Percentiles rank a stretch among this genome's conserved stretches.
Conservation (phyloP, 2,329 filamentous ascomycete species). For the Beauveria scarabaeidicola region DNA sequence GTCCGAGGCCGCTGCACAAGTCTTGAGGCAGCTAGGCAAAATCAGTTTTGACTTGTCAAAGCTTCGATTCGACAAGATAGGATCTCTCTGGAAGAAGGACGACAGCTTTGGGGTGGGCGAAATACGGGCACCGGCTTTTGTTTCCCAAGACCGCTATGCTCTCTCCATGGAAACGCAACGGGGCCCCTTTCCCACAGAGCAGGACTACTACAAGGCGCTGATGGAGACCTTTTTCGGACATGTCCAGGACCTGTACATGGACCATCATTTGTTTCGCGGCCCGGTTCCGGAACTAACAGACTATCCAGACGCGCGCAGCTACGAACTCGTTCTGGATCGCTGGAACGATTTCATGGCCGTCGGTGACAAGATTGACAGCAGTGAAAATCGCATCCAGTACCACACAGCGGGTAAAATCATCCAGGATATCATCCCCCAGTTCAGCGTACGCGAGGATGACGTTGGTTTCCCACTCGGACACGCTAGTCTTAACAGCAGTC, state of each 20-base stretch:
- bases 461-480: conserved; percentile 19
- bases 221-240: background rate
- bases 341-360: background rate
- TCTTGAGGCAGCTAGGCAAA: background rate
- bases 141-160: background rate
- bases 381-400: background rate
- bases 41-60: background rate
- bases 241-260: background rate
- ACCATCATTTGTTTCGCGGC: background rate
- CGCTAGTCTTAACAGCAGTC: conserved; percentile 25
- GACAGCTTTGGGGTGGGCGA: background rate
- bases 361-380: background rate
- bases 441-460: background rate
- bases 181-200: background rate
- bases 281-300: background rate
- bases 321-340: background rate
- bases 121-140: background rate
- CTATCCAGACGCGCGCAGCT: background rate
- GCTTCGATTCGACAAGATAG: background rate
- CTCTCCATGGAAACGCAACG: background rate
- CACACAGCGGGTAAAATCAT: background rate
- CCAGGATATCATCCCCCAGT: background rate
- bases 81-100: background rate
- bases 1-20: background rate
- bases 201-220: background rate